Evolutionary conservation across 805 yeast genomes (phyloP).

Genomic region (Lipomyces sp.): DNA sequence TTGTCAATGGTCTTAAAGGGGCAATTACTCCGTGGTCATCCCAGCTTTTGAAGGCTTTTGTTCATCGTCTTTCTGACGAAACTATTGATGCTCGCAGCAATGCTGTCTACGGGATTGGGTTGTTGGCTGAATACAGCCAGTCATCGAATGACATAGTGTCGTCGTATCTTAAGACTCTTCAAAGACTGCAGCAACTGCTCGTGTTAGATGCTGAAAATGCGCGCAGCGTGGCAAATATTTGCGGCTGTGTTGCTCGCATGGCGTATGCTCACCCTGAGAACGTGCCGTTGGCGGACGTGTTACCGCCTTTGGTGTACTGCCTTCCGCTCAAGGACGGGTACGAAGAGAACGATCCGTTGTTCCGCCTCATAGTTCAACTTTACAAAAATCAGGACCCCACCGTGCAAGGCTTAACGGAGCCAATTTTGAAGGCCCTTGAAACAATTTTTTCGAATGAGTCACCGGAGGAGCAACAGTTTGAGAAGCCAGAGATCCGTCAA

Average conservation of each 20-base stretch:
- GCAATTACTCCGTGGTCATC: conserved; percentile 60
- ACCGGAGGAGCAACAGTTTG: conserved; percentile 74
- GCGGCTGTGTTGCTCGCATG: conserved; percentile 96
- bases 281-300: conserved; percentile 73
- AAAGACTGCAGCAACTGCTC: conserved; percentile 64
- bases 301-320: conserved; percentile 69
- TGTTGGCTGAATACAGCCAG: conserved; percentile 54
- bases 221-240: conserved; percentile 69
- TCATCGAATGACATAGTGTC: conserved; percentile 56
- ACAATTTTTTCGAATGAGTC: conserved; percentile 74
- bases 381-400: conserved; percentile 60
- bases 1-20: conserved; percentile 68
- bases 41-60: conserved; percentile 68
- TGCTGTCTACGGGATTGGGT: conserved; percentile 94
- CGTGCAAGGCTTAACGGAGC: conserved; percentile 36
- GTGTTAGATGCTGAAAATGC: conserved; percentile 68
- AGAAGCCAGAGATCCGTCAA: conserved; percentile 58
- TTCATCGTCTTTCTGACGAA: conserved; percentile 58
- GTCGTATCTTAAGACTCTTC: conserved; percentile 65
- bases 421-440: conserved; percentile 64
- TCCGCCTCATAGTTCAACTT: conserved; percentile 68
- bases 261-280: conserved; percentile 65
- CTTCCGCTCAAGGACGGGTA: conserved; percentile 84
- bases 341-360: conserved; percentile 91
- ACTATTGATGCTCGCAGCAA: conserved; percentile 88